Conservation (phyloP, 2,329 filamentous ascomycete species). For the Neocucurbitaria cava region DNA sequence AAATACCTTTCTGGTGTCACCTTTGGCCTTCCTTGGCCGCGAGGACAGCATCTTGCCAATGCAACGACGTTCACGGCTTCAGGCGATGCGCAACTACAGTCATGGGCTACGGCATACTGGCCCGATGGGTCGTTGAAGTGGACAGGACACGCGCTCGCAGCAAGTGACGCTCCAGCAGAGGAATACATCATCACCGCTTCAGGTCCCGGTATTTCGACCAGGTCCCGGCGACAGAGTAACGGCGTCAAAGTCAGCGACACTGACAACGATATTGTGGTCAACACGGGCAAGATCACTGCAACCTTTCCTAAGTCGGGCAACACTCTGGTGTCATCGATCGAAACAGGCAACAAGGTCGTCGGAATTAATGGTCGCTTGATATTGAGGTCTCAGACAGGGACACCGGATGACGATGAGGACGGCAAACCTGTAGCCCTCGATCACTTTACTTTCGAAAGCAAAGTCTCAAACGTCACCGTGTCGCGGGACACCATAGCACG, state of each 20-base stretch:
- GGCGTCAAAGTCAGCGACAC: constrained; percentile 34
- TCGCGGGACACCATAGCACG: constrained; percentile 53
- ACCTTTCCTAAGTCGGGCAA: constrained; percentile 44
- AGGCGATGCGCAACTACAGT: constrained; percentile 52
- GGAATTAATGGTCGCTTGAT: constrained; percentile 54
- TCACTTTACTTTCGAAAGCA: constrained; percentile 58
- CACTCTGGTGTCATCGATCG: constrained; percentile 38
- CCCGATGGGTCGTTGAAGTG: constrained; percentile 67
- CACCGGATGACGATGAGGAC: constrained; percentile 51
- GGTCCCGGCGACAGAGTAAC: constrained; percentile 17
- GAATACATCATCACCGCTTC: constrained; percentile 55
- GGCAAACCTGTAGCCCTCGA: constrained; percentile 47
- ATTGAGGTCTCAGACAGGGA: constrained; percentile 59
- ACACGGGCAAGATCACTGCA: constrained; percentile 44
- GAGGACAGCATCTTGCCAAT: constrained; percentile 47
- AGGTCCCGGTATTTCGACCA: constrained; percentile 24
- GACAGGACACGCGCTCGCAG: constrained; percentile 64
- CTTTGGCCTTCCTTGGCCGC: constrained; percentile 51
- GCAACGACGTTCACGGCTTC: constrained; percentile 44
- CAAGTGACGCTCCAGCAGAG: constrained; percentile 49
- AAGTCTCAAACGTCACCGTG: constrained; percentile 60
- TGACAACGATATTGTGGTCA: constrained; percentile 31
- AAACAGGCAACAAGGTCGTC: constrained; percentile 50
- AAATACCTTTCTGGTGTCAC: constrained; percentile 43
- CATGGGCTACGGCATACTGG: constrained; percentile 67